These are phyloP conservation scores for Ottelia alismoides DNA, from an alignment of 106 monocot genomes.

Conservation along the genomic window DNA sequence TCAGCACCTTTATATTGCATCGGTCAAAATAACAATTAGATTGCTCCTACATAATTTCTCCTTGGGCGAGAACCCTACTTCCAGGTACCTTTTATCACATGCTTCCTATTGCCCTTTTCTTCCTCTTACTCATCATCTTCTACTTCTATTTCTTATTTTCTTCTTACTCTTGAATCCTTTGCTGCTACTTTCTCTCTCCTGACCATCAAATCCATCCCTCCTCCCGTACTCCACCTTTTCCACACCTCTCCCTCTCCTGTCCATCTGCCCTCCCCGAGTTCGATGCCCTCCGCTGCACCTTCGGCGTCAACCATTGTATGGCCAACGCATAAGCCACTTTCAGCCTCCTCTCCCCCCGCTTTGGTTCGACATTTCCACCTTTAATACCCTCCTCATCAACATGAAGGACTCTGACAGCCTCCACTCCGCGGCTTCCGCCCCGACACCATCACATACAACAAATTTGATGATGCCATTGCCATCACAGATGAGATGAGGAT, in stretches of 20 bases:
- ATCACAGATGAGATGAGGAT: constrained; percentile 49
- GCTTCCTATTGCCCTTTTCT: no score
- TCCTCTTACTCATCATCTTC: no score
- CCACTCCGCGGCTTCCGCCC: constrained; percentile 54
- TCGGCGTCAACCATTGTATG: constrained; percentile 38
- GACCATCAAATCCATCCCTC: constrained; percentile 43
- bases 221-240: constrained; percentile 36
- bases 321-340: constrained; percentile 57
- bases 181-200: no score
- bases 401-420: constrained; percentile 59
- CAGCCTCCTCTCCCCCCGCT: constrained; percentile 31
- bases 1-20: no score
- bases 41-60: no score
- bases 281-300: constrained; percentile 51
- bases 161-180: no score
- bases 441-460: constrained; percentile 52
- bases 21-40: no score
- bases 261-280: constrained; percentile 51
- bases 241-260: constrained; percentile 4
- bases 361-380: constrained; percentile 25
- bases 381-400: constrained; percentile 71
- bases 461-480: constrained; percentile 32
- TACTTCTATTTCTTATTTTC: no score
- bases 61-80: no score
- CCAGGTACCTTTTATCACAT: no score